These are phyloP conservation scores for Prinsepia uniflora DNA, from an alignment of 306 rosid genomes.

Conservation along the genomic window DNA sequence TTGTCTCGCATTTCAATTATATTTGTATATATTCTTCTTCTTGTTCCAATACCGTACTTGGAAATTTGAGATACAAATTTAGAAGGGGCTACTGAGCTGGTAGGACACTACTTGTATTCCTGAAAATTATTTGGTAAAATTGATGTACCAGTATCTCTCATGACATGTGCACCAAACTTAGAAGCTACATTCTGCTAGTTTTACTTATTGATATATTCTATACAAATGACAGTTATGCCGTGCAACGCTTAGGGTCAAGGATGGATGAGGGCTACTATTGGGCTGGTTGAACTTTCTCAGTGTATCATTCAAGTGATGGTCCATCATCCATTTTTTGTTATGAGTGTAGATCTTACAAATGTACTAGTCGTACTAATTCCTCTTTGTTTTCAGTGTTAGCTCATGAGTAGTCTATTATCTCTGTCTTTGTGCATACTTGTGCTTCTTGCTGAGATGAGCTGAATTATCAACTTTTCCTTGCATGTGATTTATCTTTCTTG, in stretches of 20 bases:
- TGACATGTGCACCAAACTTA: neutral
- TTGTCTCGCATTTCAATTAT: conserved; percentile 20
- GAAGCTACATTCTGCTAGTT: neutral
- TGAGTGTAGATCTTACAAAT: neutral
- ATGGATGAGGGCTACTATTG: conserved; percentile 98
- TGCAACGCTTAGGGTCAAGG: conserved; percentile 96
- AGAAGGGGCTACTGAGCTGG: conserved; percentile 1
- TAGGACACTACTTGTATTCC: neutral
- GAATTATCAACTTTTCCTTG: too few species aligned
- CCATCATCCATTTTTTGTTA: neutral
- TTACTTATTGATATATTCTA: conserved; percentile 10
- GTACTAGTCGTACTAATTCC: neutral
- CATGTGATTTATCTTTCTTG: conserved; percentile 1
- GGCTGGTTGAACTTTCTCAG: conserved; percentile 94
- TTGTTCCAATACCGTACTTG: neutral
- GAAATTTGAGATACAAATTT: neutral
- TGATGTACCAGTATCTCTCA: neutral
- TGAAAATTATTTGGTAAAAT: neutral
- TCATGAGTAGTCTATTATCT: too few species aligned
- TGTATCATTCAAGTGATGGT: conserved; percentile 82
- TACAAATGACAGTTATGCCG: conserved; percentile 90
- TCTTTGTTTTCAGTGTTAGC: neutral
- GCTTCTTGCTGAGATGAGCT: too few species aligned
- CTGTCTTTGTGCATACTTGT: too few species aligned
- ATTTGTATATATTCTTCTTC: neutral